A percentile compares a stretch with the other conserved stretches of the same genome.
phyloP scores from a whole-genome alignment of 345 rosid species.

The Citrus unshiu region DNA sequence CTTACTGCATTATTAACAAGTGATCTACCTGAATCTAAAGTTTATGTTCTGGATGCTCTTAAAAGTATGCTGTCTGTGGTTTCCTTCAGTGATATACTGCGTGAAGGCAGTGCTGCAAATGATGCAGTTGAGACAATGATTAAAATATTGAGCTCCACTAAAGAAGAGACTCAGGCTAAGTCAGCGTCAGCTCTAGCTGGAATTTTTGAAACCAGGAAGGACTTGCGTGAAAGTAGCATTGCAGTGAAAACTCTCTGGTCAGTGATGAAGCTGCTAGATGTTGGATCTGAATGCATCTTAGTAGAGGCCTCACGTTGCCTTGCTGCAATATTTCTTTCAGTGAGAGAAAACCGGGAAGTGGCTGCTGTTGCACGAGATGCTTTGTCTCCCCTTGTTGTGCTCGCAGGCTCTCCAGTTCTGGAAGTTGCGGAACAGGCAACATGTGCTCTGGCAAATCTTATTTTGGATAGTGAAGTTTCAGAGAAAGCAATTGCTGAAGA shows the following conservation, averaged over 20 bases:
- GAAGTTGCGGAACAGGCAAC: slow-evolving; percentile 95
- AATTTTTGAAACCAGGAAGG: slow-evolving; percentile 75
- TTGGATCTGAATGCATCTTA: slow-evolving; percentile 77
- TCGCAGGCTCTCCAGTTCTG: slow-evolving; percentile 70
- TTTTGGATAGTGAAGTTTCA: slow-evolving; percentile 78
- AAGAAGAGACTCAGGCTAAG: slow-evolving; percentile 95
- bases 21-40: slow-evolving; percentile 94
- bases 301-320: slow-evolving; percentile 74
- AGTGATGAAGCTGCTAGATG: slow-evolving; percentile 68
- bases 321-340: slow-evolving; percentile 86
- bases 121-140: slow-evolving; percentile 98
- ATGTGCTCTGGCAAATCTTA: slow-evolving; percentile 93
- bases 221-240: slow-evolving; percentile 86
- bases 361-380: slow-evolving; percentile 84
- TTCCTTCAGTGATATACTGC: slow-evolving; percentile 65
- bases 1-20: slow-evolving; percentile 94
- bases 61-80: slow-evolving; percentile 95
- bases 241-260: slow-evolving; percentile 76
- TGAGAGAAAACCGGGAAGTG: slow-evolving; percentile 88
- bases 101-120: slow-evolving; percentile 98
- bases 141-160: slow-evolving; percentile 74
- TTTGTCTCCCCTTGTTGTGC: slow-evolving; percentile 58
- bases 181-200: slow-evolving; percentile 95
- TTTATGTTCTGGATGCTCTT: slow-evolving; percentile 89
- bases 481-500: slow-evolving; percentile 74